A percentile compares a stretch with the other conserved stretches of the same genome.
phyloP scores from a whole-genome alignment of 371 early-diverging fungal species.

The Smittium culicis region DNA sequence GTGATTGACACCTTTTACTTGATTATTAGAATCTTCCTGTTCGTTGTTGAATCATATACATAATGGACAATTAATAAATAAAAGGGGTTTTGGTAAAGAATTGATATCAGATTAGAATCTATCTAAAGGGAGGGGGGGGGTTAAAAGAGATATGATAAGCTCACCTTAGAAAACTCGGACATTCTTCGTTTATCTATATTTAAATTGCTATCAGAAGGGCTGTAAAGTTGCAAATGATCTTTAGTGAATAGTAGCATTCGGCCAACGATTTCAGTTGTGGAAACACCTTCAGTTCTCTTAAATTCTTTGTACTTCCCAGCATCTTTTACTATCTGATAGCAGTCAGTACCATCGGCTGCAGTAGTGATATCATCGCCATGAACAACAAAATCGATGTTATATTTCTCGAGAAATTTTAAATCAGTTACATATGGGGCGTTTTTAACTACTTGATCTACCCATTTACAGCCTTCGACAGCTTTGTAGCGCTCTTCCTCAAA shows the following conservation, averaged over 20 bases:
- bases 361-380: conserved; percentile 95
- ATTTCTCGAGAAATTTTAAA: conserved; percentile 62
- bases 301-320: conserved; percentile 89
- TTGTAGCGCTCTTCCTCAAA: conserved; percentile 89
- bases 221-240: conserved; percentile 61
- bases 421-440: conserved; percentile 88
- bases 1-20: too few relatives aligned
- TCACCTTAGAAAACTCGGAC: conserved; percentile 37
- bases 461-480: conserved; percentile 88
- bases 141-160: conserved; percentile 11
- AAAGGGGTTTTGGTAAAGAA: too few relatives aligned
- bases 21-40: too few relatives aligned
- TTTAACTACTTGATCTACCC: conserved; percentile 86
- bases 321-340: conserved; percentile 84
- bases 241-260: conserved; percentile 87
- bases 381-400: conserved; percentile 81
- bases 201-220: conserved; percentile 36
- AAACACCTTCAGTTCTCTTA: conserved; percentile 84
- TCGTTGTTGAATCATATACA: too few relatives aligned
- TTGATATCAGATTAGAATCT: too few relatives aligned
- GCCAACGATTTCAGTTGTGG: conserved; percentile 90
- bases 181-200: conserved; percentile 47
- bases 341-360: conserved; percentile 86
- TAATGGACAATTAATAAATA: too few relatives aligned
- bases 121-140: too few relatives aligned